Conservation (phyloP, 2,329 filamentous ascomycete genomes). For the Fusarium bactridioides region DNA sequence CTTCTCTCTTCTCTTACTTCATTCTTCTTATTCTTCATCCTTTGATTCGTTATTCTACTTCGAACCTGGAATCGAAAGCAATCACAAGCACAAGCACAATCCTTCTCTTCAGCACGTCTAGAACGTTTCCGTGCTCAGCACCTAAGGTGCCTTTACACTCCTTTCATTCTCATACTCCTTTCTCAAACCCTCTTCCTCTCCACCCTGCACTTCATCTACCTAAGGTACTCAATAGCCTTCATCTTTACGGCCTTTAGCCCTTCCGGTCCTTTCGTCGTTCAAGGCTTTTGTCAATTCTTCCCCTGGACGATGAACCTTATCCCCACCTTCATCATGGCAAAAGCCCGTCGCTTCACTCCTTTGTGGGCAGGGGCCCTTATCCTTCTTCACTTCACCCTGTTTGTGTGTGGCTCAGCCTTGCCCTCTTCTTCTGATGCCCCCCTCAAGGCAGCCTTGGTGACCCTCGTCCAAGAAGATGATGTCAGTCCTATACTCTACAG, state of each 20-base stretch:
- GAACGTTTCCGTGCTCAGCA: conserved; percentile 17
- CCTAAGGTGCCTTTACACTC: conserved; percentile 22
- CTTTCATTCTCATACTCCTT: conserved; percentile 24
- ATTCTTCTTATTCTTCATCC: conserved; percentile 29
- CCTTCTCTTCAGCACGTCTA: conserved; percentile 12
- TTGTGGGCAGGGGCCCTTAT: conserved; percentile 27
- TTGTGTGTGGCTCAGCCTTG: conserved; percentile 26
- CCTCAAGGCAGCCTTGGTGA: conserved; percentile 45
- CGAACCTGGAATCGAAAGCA: conserved; percentile 25
- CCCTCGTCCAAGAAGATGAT: conserved; percentile 45
- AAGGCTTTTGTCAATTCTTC: not conserved
- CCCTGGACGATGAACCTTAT: not conserved
- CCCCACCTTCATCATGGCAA: conserved; percentile 28
- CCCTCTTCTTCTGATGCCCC: conserved; percentile 32
- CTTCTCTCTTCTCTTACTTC: not conserved
- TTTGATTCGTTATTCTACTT: conserved; percentile 28
- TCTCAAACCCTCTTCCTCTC: conserved; percentile 8
- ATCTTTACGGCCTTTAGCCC: conserved; percentile 1
- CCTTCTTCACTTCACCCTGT: conserved; percentile 34
- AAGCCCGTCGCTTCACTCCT: not conserved
- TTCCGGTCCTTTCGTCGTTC: not conserved
- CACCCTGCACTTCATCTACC: not conserved
- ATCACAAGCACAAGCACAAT: conserved; percentile 4
- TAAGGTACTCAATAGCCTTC: conserved; percentile 2
- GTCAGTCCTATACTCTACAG: conserved; percentile 44